Evolutionary conservation across 306 rosid genomes (phyloP).

Genomic region (Pyrus betulifolia): DNA sequence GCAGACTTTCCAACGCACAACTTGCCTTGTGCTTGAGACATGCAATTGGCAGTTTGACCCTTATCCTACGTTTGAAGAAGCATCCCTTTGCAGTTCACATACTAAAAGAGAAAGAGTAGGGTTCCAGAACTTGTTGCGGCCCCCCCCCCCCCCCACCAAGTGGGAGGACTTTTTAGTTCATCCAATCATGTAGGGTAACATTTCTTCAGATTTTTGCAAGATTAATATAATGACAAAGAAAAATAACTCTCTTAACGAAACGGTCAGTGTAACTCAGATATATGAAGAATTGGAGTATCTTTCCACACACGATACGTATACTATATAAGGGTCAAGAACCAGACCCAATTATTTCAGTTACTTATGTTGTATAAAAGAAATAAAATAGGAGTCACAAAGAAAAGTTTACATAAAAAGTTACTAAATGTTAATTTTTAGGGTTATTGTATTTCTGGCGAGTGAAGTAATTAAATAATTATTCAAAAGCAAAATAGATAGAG

Average conservation of each 20-base stretch:
- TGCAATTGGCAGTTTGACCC: neutral
- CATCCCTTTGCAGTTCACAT: neutral
- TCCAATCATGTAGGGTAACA: neutral
- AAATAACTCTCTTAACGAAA: neutral
- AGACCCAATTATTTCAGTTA: neutral
- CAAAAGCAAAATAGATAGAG: neutral
- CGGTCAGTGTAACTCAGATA: neutral
- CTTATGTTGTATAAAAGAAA: neutral
- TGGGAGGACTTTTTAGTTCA: neutral
- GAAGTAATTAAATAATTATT: no score
- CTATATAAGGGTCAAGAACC: neutral
- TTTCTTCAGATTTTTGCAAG: neutral
- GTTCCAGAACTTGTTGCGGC: neutral
- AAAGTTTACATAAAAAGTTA: neutral
- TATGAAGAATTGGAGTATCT: neutral
- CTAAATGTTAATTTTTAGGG: neutral
- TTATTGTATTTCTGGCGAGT: no score
- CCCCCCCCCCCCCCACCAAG: neutral
- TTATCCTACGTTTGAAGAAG: constrained; percentile 6
- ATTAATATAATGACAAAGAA: neutral
- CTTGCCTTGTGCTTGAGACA: neutral
- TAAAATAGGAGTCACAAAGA: neutral
- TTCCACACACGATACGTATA: neutral
- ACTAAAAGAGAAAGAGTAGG: neutral
- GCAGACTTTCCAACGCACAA: neutral